Percentiles rank a stretch among this genome's conserved stretches.
These are phyloP conservation scores for Zalaria sp. DNA, from an alignment of 2,329 filamentous ascomycete genomes.

Conservation along the genomic window DNA sequence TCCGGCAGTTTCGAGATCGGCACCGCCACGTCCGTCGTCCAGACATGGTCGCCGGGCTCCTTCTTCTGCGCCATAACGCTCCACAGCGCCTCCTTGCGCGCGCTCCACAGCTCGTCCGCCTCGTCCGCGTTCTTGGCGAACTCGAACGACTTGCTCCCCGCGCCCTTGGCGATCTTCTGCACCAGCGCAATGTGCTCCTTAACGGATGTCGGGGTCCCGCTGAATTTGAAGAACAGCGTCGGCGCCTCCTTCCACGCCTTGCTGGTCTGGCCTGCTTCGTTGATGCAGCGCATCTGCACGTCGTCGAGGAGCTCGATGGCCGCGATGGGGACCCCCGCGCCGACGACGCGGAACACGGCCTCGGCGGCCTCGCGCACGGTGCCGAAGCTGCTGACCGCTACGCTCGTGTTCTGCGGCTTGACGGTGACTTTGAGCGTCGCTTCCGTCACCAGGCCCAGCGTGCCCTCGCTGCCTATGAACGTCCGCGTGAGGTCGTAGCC, in stretches of 20 bases:
- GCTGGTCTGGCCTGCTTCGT: conserved; percentile 48
- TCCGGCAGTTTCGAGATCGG: conserved; percentile 57
- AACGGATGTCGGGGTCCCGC: conserved; percentile 51
- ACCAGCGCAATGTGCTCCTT: conserved; percentile 67
- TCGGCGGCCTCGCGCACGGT: conserved; percentile 58
- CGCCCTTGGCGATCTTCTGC: conserved; percentile 41
- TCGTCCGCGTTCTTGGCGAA: conserved; percentile 53
- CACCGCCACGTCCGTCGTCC: conserved; percentile 72
- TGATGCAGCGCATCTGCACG: conserved; percentile 69
- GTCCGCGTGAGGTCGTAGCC: conserved; percentile 84
- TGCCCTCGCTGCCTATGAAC: conserved; percentile 85
- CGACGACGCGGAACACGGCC: conserved; percentile 69
- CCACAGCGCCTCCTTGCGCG: conserved; percentile 62
- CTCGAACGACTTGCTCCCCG: conserved; percentile 53
- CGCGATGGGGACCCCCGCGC: conserved; percentile 67
- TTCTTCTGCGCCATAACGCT: conserved; percentile 53
- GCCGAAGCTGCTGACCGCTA: conserved; percentile 57
- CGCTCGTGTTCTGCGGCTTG: conserved; percentile 63
- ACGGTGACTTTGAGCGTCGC: conserved; percentile 78
- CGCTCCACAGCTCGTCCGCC: conserved; percentile 58
- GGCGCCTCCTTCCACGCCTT: conserved; percentile 55
- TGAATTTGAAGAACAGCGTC: conserved; percentile 65
- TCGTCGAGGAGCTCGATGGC: conserved; percentile 91
- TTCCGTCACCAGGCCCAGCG: conserved; percentile 80
- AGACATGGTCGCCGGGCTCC: conserved; percentile 48